phyloP scores from a whole-genome alignment of 257 asterid genomes.

The Galeopsis tetrahit region DNA sequence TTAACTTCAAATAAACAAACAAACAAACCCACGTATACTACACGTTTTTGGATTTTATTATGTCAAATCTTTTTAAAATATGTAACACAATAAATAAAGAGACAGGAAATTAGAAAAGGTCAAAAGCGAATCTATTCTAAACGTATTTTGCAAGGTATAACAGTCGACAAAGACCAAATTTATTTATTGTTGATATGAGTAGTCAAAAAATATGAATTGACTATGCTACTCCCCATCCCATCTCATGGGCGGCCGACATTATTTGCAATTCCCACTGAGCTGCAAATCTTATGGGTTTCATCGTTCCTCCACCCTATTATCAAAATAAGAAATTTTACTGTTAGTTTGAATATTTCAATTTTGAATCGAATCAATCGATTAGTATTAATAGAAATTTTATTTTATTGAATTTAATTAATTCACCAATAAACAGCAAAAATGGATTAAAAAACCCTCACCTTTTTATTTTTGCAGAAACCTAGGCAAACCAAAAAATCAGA shows the following conservation, averaged over 20 bases:
- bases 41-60: conserved; percentile 3
- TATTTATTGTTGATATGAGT: background rate
- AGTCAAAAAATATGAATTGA: background rate
- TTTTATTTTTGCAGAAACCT: no score
- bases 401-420: no score
- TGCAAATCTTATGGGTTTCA: no score
- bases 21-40: conserved; percentile 28
- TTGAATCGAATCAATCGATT: no score
- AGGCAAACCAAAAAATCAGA: no score
- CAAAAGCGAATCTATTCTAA: background rate
- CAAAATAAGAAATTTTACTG: no score
- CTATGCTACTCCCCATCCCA: background rate
- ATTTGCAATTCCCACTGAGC: no score
- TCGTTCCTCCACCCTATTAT: no score
- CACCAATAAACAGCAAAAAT: no score
- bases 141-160: conserved; percentile 8
- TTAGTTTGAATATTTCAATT: no score
- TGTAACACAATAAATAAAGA: background rate
- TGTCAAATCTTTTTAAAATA: background rate
- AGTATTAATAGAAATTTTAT: no score
- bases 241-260: background rate
- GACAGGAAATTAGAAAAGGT: background rate
- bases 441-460: no score
- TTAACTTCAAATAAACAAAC: background rate
- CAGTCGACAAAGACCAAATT: conserved; percentile 17